Evolutionary conservation across 441 rosid genomes (phyloP).

Genomic region (Omphalea diandra): DNA sequence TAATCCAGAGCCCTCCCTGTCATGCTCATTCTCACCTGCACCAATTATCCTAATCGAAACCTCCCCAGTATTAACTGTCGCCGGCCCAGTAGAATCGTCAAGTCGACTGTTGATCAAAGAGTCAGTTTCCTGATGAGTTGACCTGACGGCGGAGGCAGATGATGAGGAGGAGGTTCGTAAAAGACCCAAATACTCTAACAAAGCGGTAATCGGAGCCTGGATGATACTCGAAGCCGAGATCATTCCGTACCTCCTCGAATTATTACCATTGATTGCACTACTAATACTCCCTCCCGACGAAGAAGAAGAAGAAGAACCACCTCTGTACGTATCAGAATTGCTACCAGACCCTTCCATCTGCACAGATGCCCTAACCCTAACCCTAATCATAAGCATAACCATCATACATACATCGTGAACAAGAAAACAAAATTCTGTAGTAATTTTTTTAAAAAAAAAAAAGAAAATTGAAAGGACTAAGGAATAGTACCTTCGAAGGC

Average conservation of each 20-base stretch:
- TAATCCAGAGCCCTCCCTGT: constrained; percentile 46
- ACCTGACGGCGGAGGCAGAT: too few relatives aligned
- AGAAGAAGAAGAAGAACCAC: too few relatives aligned
- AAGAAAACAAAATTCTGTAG: constrained; percentile 4
- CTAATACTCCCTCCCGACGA: constrained; percentile 31
- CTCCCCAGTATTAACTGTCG: constrained; percentile 50
- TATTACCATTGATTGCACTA: constrained; percentile 15
- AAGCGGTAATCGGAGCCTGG: constrained; percentile 85
- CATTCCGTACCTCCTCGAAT: constrained; percentile 59
- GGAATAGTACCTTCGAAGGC: constrained; percentile 53
- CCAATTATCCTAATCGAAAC: constrained; percentile 95
- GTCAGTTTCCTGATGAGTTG: constrained; percentile 55
- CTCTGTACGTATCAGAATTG: constrained; percentile 58
- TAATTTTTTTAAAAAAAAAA: too few relatives aligned
- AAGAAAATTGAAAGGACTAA: not conserved
- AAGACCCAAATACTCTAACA: constrained; percentile 90
- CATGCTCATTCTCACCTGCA: constrained; percentile 63
- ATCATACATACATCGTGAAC: constrained; percentile 16
- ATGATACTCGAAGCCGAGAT: constrained; percentile 78
- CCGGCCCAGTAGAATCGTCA: constrained; percentile 43
- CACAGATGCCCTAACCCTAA: constrained; percentile 55
- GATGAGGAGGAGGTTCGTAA: too few relatives aligned
- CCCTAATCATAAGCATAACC: constrained; percentile 65
- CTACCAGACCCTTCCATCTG: constrained; percentile 71
- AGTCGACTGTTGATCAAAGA: constrained; percentile 37